Evolutionary conservation across 1,284 basidiomycete species (phyloP).

Genomic region (Megacollybia platyphylla): DNA sequence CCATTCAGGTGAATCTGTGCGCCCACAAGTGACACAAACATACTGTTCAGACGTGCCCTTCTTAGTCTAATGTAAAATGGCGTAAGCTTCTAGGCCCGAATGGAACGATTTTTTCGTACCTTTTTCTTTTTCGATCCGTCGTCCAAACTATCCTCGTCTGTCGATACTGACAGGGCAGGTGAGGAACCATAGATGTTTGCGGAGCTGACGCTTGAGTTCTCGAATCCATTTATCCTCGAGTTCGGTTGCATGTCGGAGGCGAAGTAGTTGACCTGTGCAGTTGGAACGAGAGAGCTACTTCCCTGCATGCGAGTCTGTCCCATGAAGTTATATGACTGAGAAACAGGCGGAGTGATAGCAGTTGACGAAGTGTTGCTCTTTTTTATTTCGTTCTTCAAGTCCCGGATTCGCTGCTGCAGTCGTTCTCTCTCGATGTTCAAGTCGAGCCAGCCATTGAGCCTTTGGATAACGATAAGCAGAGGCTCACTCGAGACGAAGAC

Average conservation of each 20-base stretch:
- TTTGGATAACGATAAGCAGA: conserved; percentile 13
- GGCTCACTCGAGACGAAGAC: background rate
- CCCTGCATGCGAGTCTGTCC: too few species aligned
- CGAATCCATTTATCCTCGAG: too few species aligned
- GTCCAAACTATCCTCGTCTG: conserved; percentile 20
- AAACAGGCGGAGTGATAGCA: conserved; percentile 3
- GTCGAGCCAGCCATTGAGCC: conserved; percentile 68
- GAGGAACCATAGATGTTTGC: background rate
- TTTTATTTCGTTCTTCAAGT: conserved; percentile 19
- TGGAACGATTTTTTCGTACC: conserved; percentile 11
- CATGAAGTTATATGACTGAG: conserved; percentile 6
- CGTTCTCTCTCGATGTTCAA: conserved; percentile 69
- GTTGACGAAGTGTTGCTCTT: conserved; percentile 3
- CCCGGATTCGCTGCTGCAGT: conserved; percentile 38
- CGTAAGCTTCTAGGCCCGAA: background rate
- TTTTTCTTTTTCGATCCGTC: conserved; percentile 30
- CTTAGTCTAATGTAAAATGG: conserved; percentile 20
- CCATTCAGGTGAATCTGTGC: conserved; percentile 77
- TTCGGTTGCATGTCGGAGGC: too few species aligned
- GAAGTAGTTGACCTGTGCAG: too few species aligned
- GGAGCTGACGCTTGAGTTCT: too few species aligned
- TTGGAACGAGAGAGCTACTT: too few species aligned
- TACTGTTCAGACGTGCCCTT: conserved; percentile 49
- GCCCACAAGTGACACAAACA: conserved; percentile 68
- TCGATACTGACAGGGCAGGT: background rate